Evolutionary conservation across 805 yeast species (phyloP).

Genomic region (Candida suzukii): DNA sequence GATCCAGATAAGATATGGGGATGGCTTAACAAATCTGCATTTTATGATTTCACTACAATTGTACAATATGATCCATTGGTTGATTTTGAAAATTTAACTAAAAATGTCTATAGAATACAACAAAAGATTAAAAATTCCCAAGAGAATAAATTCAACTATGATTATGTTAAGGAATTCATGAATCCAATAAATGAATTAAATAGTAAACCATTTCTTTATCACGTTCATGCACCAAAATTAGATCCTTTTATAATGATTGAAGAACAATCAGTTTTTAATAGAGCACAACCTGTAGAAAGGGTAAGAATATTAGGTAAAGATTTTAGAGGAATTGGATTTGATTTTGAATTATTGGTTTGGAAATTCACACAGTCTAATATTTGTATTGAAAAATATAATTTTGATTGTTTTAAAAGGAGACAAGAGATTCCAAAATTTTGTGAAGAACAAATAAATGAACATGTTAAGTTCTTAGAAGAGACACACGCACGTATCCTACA

Average conservation of each 20-base stretch:
- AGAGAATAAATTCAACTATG: conserved; percentile 1
- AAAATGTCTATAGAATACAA: conserved; percentile 4
- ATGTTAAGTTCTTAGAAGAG: conserved; percentile 18
- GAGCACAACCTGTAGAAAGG: conserved; percentile 1
- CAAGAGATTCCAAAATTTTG: conserved; percentile 14
- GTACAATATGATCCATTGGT: conserved; percentile 23
- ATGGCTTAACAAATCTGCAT: conserved; percentile 9
- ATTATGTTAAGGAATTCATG: conserved; percentile 8
- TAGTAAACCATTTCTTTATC: conserved; percentile 24
- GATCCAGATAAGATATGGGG: conserved; percentile 18
- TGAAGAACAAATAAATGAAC: conserved; percentile 8
- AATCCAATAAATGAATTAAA: conserved; percentile 12
- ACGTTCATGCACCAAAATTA: conserved; percentile 42
- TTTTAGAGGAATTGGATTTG: conserved; percentile 10
- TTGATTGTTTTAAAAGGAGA: conserved; percentile 15
- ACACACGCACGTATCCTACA: background rate
- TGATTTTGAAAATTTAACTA: conserved; percentile 19
- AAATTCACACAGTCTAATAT: conserved; percentile 12
- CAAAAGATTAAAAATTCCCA: conserved; percentile 3
- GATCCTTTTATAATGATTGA: conserved; percentile 32
- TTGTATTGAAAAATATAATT: conserved; percentile 11
- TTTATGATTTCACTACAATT: conserved; percentile 22
- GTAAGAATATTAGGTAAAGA: conserved; percentile 17
- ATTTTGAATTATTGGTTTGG: conserved; percentile 18
- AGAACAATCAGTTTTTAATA: conserved; percentile 7